Conservation (phyloP, 345 rosid species). For the Corymbia maculata region DNA sequence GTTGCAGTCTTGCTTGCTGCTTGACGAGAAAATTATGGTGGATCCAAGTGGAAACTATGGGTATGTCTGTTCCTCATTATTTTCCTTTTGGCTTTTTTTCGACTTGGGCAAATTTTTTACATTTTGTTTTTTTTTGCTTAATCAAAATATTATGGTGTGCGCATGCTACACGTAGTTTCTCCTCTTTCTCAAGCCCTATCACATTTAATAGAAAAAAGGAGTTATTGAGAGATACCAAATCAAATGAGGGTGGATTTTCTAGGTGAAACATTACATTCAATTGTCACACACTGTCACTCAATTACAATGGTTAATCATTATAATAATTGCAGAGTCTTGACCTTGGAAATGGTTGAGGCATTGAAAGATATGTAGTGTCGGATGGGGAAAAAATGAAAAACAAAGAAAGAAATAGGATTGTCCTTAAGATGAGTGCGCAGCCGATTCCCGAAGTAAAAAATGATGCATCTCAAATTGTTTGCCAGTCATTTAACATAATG, state of each 20-base stretch:
- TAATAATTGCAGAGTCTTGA: background rate
- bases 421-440: background rate
- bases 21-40: background rate
- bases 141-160: background rate
- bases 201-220: background rate
- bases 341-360: background rate
- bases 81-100: background rate
- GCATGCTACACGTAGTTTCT: background rate
- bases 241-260: background rate
- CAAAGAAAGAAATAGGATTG: background rate
- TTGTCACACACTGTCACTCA: background rate
- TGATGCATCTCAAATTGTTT: background rate
- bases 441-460: background rate
- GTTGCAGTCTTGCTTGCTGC: background rate
- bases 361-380: background rate
- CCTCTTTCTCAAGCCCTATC: background rate
- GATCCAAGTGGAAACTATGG: background rate
- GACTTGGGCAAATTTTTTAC: background rate
- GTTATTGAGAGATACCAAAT: background rate
- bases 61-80: background rate
- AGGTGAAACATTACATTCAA: background rate
- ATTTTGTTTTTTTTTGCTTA: too few relatives aligned
- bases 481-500: background rate
- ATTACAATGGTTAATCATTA: background rate
- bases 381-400: background rate